Evolutionary conservation across 1,139 yeast genomes (phyloP), one percentile per base, ranked within the genome.

Genomic region (Kodamaea fungicola): DNA sequence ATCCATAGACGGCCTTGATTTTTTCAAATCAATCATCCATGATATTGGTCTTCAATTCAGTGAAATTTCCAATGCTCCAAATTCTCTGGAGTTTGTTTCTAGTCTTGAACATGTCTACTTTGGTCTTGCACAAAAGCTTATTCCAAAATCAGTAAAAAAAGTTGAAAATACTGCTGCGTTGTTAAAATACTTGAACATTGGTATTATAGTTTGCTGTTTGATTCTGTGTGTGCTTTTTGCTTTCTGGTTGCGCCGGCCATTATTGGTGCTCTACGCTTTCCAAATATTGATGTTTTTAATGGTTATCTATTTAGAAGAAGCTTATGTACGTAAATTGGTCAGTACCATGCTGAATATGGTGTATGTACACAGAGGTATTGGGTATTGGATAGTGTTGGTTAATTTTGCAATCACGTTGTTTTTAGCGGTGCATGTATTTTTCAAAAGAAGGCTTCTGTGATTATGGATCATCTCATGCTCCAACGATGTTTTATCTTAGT

Each of bases 1-100:
- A 8, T 22, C 32, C 28, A n/a, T 23, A 6, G 52, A 57, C 40
- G 81, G 80, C 0, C 50, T 74, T 35, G 80, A 78, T 51, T 48
- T 76, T 7, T 54, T 72, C 16, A 61, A 74, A 4, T 67, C 71
- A 10, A 54, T 77, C 10, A 60, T 76, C 9, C 60, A 68, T 39
- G 83, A 78, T 54, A 60, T 78, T 12, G 80, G 79, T 0, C 58
- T 57, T 2, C 76, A 75, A 44, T 50, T 78, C 28, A 74, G 73
- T 2, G 48, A 50, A 19, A 57, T 72, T 19, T 67, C 78, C 6
- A 59, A 57, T 6, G 61, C 64, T 34, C 52, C 55, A 22, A 61
- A 70, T 42, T 57, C 73, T 2, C 53, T 51, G 2, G 59, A 54
- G 12, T 59, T 75, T 42, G 71, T 77, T 2, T 56, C 62, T 16